Base-by-base conservation (phyloP, 805 yeast genomes). In the Metschnikowia peoriensis region DNA sequence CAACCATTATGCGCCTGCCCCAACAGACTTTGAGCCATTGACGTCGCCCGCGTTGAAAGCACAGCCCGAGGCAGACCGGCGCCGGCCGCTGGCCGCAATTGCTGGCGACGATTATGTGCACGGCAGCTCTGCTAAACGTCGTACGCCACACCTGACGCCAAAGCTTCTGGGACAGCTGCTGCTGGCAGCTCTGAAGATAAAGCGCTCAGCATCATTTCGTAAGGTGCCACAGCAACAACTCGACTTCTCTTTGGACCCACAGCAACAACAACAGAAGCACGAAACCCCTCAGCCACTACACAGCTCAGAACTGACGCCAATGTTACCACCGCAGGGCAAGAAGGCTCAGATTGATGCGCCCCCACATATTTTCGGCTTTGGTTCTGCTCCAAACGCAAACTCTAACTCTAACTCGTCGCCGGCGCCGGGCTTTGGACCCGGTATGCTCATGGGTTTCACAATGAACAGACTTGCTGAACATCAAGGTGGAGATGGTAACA, bases 11-110 rank as follows among this genome's bases (percentile, higher is more conserved):
- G 53, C 50, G 41, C 54, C 32, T 57, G 68, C 16, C 63, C 64
- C 46, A 58, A 46, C 60, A 14, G 56, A 68, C n/a, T 73, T 74
- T 55, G 77, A 72, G 61, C 79, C 91, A 0, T 71, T 86, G 60
- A 82, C 90, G 4, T 84, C 89, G 0, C 91, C 91, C 0, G 89
- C 89, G 4, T 65, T 85, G 52, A 80, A 75, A 54, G 88, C 82
- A 48, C 77, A 51, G 66, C 65, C 46, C 14, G 46, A 34, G 6
- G 28, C 22, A 11, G 68, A 63, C 44, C 62, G 77, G 41, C 62
- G 76, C 35, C 57, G 73, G 4, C 65, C 75, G n/a, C 65, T 69
- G 38, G 59, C 71, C 22, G 60, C 68, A 9, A 71, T 65, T 55
- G 72, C 70, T 3, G 58, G 60, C n/a, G 70, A 66, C 22, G 69